These are phyloP conservation scores for Lunularia cruciata DNA, from an alignment of 225 moss, liverwort and hornwort species.

Conservation along the genomic window DNA sequence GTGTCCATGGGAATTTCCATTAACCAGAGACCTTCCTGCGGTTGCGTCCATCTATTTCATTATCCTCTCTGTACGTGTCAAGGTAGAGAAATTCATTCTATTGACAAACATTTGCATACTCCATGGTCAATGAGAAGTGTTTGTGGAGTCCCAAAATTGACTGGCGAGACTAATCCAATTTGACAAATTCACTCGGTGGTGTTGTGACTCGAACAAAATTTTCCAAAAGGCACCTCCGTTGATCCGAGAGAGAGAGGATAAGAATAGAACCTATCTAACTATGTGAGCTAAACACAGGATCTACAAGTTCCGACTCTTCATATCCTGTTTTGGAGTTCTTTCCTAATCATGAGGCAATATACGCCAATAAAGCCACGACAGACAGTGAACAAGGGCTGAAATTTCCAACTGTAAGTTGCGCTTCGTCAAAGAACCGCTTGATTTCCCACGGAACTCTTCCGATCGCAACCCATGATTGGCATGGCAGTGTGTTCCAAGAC, in stretches of 20 bases:
- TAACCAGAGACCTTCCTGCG: too few relatives aligned
- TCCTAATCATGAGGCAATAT: not conserved
- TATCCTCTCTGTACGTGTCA: too few relatives aligned
- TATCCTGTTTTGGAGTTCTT: not conserved
- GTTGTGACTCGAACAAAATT: slow-evolving; percentile 1
- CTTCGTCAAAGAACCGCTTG: not conserved
- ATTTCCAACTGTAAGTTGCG: not conserved
- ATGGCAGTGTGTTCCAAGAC: slow-evolving; percentile 18
- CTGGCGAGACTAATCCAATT: too few relatives aligned
- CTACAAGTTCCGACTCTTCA: not conserved
- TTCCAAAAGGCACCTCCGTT: not conserved
- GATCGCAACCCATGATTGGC: slow-evolving; percentile 21
- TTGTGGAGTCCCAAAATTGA: too few relatives aligned
- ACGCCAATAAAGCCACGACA: slow-evolving; percentile 5
- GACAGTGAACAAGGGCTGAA: slow-evolving; percentile 2
- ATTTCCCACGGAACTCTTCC: slow-evolving; percentile 15
- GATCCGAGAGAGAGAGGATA: slow-evolving; percentile 1
- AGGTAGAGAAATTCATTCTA: too few relatives aligned
- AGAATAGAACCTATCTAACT: slow-evolving; percentile 11
- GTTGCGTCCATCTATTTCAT: too few relatives aligned
- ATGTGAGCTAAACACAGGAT: slow-evolving; percentile 4
- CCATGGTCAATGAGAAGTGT: too few relatives aligned
- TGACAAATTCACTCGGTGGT: not conserved
- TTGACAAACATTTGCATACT: too few relatives aligned
- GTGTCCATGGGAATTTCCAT: too few relatives aligned